Evolutionary conservation across 441 rosid species (phyloP), one percentile per base, ranked within the genome.

Genomic region (Mallotus japonicus): DNA sequence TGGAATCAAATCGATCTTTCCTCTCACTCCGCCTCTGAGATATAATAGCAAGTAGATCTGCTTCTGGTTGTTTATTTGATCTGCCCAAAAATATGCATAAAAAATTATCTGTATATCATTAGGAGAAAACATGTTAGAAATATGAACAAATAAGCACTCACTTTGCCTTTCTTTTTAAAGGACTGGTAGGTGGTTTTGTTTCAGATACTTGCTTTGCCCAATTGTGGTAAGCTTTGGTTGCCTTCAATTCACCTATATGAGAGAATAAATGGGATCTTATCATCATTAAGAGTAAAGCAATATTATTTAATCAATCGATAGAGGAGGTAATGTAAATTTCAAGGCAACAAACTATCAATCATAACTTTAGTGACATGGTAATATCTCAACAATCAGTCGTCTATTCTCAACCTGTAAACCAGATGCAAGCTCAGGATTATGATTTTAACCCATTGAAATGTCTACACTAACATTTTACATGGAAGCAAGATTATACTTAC

Each of bases 161-260:
- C 98, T 85, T 86, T 65, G 68, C 75, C 84, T 79, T 90, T 74
- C 75, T 86, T 75, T 78, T 83, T 56, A 73, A 66, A 22, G 97
- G 94, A 72, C 77, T 85, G 11, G 83, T 87, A 24, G 98, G 98
- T 51, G 97, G 96, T 83, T 88, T 77, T 0, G 75, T 86, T 78
- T 84, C 82, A n/a, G 96, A 87, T 55, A 91, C 73, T 81, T 83
- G 69, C 78, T 85, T 87, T 34, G 88, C 89, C 98, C 99, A 91
- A 78, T 93, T 95, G 84, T 84, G 19, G 74, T 88, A 95, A 44
- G 88, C 88, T 84, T 86, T 95, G 58, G 91, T 91, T 77, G 83
- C 85, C 78, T 90, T 86, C 70, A 84, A 62, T 42, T 87, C 92
- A 67, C 97, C 99, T 95, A 77, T 0, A 73, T 19, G 72, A 63